Evolutionary conservation across 345 rosid species (phyloP).

Genomic region (Mercurialis annua): DNA sequence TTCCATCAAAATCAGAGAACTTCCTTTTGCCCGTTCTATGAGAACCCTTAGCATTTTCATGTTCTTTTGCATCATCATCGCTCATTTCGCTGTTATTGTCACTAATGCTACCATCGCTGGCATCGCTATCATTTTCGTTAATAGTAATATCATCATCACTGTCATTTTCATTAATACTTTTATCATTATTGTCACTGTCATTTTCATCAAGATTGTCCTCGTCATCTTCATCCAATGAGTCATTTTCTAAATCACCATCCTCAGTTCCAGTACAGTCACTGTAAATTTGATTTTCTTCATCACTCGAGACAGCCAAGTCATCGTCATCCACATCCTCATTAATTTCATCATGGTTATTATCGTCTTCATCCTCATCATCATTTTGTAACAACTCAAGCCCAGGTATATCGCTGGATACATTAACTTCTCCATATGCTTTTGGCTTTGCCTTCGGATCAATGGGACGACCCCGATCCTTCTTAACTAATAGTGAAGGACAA

Average conservation of each 20-base stretch:
- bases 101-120: background rate
- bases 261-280: conserved; percentile 29
- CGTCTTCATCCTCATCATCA: conserved; percentile 35
- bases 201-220: conserved; percentile 31
- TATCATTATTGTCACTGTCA: conserved; percentile 29
- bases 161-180: conserved; percentile 31
- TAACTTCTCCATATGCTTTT: conserved; percentile 75
- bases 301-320: conserved; percentile 20
- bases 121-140: conserved; percentile 21
- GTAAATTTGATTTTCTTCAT: conserved; percentile 35
- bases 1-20: conserved; percentile 58
- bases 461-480: conserved; percentile 95
- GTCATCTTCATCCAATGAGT: conserved; percentile 22
- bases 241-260: conserved; percentile 44
- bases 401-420: conserved; percentile 59
- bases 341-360: conserved; percentile 29
- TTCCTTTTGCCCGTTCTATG: conserved; percentile 62
- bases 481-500: conserved; percentile 82
- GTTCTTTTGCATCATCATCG: conserved; percentile 9
- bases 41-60: conserved; percentile 27
- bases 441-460: conserved; percentile 68
- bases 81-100: conserved; percentile 6
- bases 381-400: conserved; percentile 59
- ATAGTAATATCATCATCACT: conserved; percentile 25
- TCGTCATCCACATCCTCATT: conserved; percentile 18